Conservation (phyloP, 2,329 filamentous ascomycete species). For the Cordyceps javanica region DNA sequence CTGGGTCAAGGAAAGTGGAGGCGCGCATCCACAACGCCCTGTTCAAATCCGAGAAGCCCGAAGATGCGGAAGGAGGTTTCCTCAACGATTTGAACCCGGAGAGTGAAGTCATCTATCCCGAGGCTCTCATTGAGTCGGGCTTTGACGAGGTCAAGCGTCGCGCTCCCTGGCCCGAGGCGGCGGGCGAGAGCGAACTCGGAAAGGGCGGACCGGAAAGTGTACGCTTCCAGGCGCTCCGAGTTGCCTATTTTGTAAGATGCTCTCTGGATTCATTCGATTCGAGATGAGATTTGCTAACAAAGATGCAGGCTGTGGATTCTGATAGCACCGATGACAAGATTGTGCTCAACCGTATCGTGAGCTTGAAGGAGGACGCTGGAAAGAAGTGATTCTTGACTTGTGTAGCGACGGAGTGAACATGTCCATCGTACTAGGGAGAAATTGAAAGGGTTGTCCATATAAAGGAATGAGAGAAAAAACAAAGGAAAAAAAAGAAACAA, state of each 20-base stretch:
- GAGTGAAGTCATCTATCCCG: slow-evolving; percentile 70
- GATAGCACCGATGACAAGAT: slow-evolving; percentile 75
- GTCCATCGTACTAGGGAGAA: too few species aligned
- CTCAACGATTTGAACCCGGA: slow-evolving; percentile 78
- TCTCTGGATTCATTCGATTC: neutral
- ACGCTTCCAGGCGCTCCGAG: slow-evolving; percentile 85
- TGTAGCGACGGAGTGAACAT: neutral
- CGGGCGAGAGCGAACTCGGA: slow-evolving; percentile 59
- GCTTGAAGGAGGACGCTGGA: slow-evolving; percentile 78
- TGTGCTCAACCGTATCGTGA: slow-evolving; percentile 86
- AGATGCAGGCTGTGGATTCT: slow-evolving; percentile 58
- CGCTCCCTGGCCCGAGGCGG: slow-evolving; percentile 77
- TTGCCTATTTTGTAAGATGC: slow-evolving; percentile 68
- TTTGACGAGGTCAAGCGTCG: slow-evolving; percentile 68
- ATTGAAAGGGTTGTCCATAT: neutral
- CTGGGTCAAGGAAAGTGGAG: slow-evolving; percentile 62
- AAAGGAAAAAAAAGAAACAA: too few species aligned
- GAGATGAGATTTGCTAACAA: slow-evolving; percentile 15
- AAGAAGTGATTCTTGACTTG: slow-evolving; percentile 48
- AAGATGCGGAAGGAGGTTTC: slow-evolving; percentile 71
- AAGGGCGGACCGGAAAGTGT: slow-evolving; percentile 65
- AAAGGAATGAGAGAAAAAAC: neutral
- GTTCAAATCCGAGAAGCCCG: slow-evolving; percentile 82
- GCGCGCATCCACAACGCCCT: slow-evolving; percentile 74
- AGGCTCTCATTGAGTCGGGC: slow-evolving; percentile 77